These are phyloP conservation scores for Musa balbisiana DNA, from an alignment of 202 grass and related monocot species.

Conservation along the genomic window DNA sequence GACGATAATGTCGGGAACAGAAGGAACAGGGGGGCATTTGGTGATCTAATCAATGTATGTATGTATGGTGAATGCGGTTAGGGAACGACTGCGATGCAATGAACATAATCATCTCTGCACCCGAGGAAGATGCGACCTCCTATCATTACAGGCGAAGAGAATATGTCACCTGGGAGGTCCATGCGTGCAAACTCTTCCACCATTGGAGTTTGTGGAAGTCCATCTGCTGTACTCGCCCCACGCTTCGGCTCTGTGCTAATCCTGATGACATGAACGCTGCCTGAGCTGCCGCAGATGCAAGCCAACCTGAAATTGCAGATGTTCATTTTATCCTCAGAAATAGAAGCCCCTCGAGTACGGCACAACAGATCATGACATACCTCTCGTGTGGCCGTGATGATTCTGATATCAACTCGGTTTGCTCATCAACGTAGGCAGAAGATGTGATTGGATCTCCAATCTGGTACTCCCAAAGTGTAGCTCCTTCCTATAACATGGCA, in stretches of 20 bases:
- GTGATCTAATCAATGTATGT: neutral
- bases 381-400: slow-evolving; percentile 42
- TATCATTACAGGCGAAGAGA: slow-evolving; percentile 88
- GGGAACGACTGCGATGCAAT: slow-evolving; percentile 40
- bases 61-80: neutral
- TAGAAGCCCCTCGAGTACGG: neutral
- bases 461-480: slow-evolving; percentile 58
- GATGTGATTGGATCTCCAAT: slow-evolving; percentile 70
- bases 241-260: slow-evolving; percentile 37
- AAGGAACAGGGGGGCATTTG: neutral
- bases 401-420: slow-evolving; percentile 35
- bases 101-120: slow-evolving; percentile 69
- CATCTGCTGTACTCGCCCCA: slow-evolving; percentile 18
- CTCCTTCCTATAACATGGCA: slow-evolving; percentile 35
- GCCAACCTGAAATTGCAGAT: slow-evolving; percentile 38
- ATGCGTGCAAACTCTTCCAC: slow-evolving; percentile 44
- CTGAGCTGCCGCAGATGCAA: slow-evolving; percentile 79
- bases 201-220: slow-evolving; percentile 13
- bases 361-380: slow-evolving; percentile 23
- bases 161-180: slow-evolving; percentile 62
- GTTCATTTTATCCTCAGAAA: neutral
- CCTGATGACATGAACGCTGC: slow-evolving; percentile 57
- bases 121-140: slow-evolving; percentile 80
- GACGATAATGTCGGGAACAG: neutral
- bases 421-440: slow-evolving; percentile 66